Base-by-base conservation (phyloP, 805 yeast species). In the Starmerella davenportii region DNA sequence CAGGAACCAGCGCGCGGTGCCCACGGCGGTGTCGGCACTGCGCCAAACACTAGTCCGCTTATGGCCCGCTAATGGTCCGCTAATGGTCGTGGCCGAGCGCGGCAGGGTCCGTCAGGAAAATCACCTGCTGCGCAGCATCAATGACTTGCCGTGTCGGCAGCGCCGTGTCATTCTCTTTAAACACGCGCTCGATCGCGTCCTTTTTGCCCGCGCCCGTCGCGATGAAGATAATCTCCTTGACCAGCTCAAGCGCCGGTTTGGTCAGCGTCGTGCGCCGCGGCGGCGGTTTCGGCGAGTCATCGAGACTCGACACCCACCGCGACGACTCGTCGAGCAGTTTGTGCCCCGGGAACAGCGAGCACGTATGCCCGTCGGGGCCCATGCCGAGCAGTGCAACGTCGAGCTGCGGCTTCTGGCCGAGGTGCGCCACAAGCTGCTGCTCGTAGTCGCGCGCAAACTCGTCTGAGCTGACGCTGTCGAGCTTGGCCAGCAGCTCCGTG, bases 321-420 rank as follows among this genome's bases (percentile, higher is more conserved):
- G 55, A 36, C 21, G 60, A 56, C 53, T 77, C 87, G 28, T 66
- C 46, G 40, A 84, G 64, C 50, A 81, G 65, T 43, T 57, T 51
- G 56, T 82, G 94, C 29, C 77, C 84, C 11, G 95, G 95, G 70
- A 84, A 84, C 45, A 84, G 64, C 1, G 95, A 84, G 61, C 93
- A 80, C 32, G 94, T 84, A 58, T 84, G 95, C 29, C 95, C 95
- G 53, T 84, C 95, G 27, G 95, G 95, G 5, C 95, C 95, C 56
- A 90, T 79, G 18, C 95, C 95, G 45, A 84, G 65, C 40, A 82
- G 61, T 18, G 84, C 62, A 49, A 82, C 61, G 57, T 84, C 93
- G 24, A 70, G 51, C 1, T 25, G 41, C 23, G 52, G 53, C 37
- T 50, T 34, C 9, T 36, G 27, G 21, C 52, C 58, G 21, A 75